Base-by-base conservation (phyloP, 164 flowering plant species). In the Kingdonia uniflora region DNA sequence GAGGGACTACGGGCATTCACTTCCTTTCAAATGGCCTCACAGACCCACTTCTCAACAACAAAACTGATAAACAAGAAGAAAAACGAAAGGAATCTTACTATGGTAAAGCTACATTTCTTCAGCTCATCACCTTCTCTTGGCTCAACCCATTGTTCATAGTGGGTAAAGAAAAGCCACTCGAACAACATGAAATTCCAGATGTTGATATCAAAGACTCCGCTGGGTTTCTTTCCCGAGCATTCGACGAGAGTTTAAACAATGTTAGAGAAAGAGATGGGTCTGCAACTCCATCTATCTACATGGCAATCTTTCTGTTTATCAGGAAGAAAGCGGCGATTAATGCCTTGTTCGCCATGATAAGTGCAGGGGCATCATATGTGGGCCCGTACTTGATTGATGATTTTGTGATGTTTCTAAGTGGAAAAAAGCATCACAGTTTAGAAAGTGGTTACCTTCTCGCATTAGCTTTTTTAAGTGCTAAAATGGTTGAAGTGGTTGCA, bases 81-180 rank as follows among this genome's bases (percentile, higher is more conserved):
- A 52, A 37, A 19, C 67, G 59, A 49, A 75, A 59, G 63, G 72
- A 77, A n/a, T 73, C 81, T 38, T 65, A 56, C 23, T 90, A 82
- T 65, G 91, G 80, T 51, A 80, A 65, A 59, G 85, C 97, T 55
- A 75, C 75, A 42, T 50, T 84, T 58, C 43, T 78, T 54, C 89
- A 84, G 53, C 87, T 82, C 2, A 51, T 90, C 20, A 84, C 91
- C 59, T 90, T 84, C 74, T 87, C 97, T 24, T 90, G 97, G 97
- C 82, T 87, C 51, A 87, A 76, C 55, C 89, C 94, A 37, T 63
- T 87, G 55, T 87, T 90, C 65, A 71, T 74, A 23, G 67, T 74
- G 39, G 95, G 97, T 19, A 46, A 54, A 50, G 76, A 74, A 72
- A 87, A 81, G 73, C 79, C 97, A 14, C 84, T 90, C 0, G 89